These are phyloP conservation scores for Globisporangium recalcitrans DNA, from an alignment of 352 stramenopile species.

Conservation along the genomic window DNA sequence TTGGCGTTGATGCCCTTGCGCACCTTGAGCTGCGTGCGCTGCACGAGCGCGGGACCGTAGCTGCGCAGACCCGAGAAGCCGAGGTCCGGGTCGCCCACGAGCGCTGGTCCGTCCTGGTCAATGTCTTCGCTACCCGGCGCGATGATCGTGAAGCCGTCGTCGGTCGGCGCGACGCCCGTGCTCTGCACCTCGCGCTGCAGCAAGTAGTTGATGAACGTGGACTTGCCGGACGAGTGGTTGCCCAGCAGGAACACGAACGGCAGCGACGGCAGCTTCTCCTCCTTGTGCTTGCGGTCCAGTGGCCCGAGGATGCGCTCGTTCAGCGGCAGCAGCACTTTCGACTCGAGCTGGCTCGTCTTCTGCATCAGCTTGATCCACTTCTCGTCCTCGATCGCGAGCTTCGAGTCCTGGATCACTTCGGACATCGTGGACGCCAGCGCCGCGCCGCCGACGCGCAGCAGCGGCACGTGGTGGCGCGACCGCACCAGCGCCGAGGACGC, in stretches of 20 bases:
- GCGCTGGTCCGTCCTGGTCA: conserved; percentile 94
- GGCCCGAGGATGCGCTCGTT: conserved; percentile 85
- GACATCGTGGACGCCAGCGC: conserved; percentile 14
- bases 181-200: conserved; percentile 94
- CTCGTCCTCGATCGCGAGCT: conserved; percentile 40
- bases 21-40: conserved; percentile 98
- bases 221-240: conserved; percentile 99
- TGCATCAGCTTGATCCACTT: conserved; percentile 85
- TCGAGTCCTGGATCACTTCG: conserved; percentile 26
- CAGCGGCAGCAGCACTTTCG: conserved; percentile 66
- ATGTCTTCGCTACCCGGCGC: conserved; percentile 93
- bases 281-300: conserved; percentile 85
- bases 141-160: conserved; percentile 99
- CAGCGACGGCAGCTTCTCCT: conserved; percentile 90
- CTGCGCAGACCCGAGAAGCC: conserved; percentile 94
- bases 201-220: conserved; percentile 99
- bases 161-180: conserved; percentile 98
- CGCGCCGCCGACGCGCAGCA: background rate
- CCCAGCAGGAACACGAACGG: conserved; percentile 99
- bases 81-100: conserved; percentile 97
- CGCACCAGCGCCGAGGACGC: background rate
- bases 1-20: conserved; percentile 90
- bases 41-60: conserved; percentile 96
- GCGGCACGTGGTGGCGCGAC: background rate
- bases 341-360: conserved; percentile 70